Conservation (phyloP, 1,284 basidiomycete species). For the Cutaneotrichosporon curvatum region DNA sequence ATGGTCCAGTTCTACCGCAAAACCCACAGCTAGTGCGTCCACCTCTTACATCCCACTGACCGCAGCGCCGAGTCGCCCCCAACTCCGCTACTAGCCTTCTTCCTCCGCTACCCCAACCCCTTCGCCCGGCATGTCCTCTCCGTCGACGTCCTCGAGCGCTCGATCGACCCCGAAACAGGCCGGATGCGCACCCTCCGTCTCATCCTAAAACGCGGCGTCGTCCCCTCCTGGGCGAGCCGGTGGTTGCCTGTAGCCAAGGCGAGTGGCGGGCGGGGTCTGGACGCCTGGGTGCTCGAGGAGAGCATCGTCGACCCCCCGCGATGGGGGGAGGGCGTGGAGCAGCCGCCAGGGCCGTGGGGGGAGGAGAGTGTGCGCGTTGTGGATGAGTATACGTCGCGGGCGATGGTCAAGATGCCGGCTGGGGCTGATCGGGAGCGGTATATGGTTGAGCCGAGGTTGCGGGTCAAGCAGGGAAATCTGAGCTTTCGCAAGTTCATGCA, state of each 20-base stretch:
- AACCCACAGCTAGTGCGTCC: constrained; percentile 28
- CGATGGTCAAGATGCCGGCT: not conserved
- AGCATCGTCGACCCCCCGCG: constrained; percentile 59
- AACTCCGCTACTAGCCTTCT: constrained; percentile 85
- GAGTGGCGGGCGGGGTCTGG: constrained; percentile 51
- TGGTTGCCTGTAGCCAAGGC: constrained; percentile 62
- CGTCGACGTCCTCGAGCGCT: constrained; percentile 86
- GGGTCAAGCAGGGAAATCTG: constrained; percentile 39
- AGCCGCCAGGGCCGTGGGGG: no score
- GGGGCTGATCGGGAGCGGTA: not conserved
- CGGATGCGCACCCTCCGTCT: constrained; percentile 81
- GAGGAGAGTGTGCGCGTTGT: no score
- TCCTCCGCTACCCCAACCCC: constrained; percentile 94
- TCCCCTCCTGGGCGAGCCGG: constrained; percentile 77
- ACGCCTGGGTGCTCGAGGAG: constrained; percentile 77
- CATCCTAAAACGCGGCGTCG: constrained; percentile 80
- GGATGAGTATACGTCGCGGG: not conserved
- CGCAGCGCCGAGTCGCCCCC: constrained; percentile 48
- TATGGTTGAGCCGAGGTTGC: constrained; percentile 23
- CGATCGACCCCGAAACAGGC: constrained; percentile 58
- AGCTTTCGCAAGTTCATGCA: constrained; percentile 46
- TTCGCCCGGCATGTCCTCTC: constrained; percentile 89
- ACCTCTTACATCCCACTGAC: not conserved
- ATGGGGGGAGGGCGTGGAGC: constrained; percentile 17
- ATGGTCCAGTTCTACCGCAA: constrained; percentile 33